A percentile compares a stretch with the other conserved stretches of the same genome.
These are phyloP conservation scores for Salicornia ramosissima DNA, from an alignment of 148 eudicot genomes.

Conservation along the genomic window DNA sequence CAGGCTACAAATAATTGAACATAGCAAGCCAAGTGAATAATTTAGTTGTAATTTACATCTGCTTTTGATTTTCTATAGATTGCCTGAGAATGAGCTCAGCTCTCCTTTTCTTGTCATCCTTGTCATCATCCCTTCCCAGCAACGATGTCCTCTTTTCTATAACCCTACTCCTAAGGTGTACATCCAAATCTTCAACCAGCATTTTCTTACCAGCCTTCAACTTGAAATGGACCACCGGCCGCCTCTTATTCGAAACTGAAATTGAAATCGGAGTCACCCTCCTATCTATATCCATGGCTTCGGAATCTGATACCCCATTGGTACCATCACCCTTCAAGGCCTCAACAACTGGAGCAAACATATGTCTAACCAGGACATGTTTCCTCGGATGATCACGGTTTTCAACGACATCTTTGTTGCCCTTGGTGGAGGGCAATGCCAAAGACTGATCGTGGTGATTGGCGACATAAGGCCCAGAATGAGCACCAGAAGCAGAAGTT, in stretches of 20 bases:
- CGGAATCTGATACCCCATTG: constrained; percentile 22
- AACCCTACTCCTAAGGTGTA: constrained; percentile 37
- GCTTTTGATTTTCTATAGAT: constrained; percentile 55
- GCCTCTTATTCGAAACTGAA: constrained; percentile 26
- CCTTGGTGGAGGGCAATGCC: no score
- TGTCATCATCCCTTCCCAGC: constrained; percentile 59
- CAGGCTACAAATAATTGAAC: no score
- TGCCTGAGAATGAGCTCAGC: constrained; percentile 72
- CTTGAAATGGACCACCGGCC: constrained; percentile 50
- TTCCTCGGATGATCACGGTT: constrained; percentile 21
- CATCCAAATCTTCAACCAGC: constrained; percentile 61
- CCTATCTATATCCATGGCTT: constrained; percentile 44
- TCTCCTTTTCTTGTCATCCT: constrained; percentile 84
- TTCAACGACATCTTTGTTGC: constrained; percentile 38
- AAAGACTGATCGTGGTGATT: no score
- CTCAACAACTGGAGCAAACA: constrained; percentile 77
- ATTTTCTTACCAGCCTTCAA: constrained; percentile 59
- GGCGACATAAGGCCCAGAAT: no score
- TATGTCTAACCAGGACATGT: constrained; percentile 46
- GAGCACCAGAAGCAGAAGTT: no score
- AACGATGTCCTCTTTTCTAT: constrained; percentile 27
- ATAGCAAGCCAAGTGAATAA: no score
- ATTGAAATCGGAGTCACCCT: constrained; percentile 20
- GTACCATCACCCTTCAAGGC: constrained; percentile 33
- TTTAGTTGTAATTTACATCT: no score